Evolutionary conservation across 768 basidiomycete species (phyloP), one percentile per base, ranked within the genome.

Genomic region (Tulasnella sp.): DNA sequence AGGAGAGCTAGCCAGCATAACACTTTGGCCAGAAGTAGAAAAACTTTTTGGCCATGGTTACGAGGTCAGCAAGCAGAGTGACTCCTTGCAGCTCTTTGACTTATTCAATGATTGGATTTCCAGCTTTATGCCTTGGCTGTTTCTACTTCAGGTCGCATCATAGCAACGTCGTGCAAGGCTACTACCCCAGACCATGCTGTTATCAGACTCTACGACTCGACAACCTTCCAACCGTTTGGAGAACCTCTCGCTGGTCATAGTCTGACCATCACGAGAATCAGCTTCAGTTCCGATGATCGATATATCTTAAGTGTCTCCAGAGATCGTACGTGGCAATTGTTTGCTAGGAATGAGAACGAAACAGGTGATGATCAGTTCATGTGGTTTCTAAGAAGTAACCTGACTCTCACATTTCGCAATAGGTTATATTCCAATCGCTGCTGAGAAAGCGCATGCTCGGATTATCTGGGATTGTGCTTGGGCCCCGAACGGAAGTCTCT

Each of bases 21-120:
- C 93, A 0, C 71, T 98, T 0, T 99, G 95, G 95, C 95, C 93
- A 0, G 95, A 99, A 67, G 70, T 79, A 1, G 95, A 98, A 60
- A 99, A 99, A 63, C 72, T 99, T 0, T 99, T 95, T 63, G 95
- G 93, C 4, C 95, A 98, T 64, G 91, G 93, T 35, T 98, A 96
- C 59, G 95, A 99, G 75, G 89, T 83, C 54, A 45, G 67, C 41
- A 25, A 12, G 25, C n/a, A 28, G 19, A 33, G 12, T 29, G 22
- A 13, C 44, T 9, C 27, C 51, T 25, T 7, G 19, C 48, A 8
- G 33, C 32, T 15, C n/a, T 22, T n/a, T 13, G 37, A 37, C 7
- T 19, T 15, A 20, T 12, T 28, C 20, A 27, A 19, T 29, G 7
- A n/a, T 5, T n/a, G 19, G 39, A n/a, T n/a, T n/a, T n/a, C 19